phyloP scores from a whole-genome alignment of 495 filamentous ascomycete genomes.

The Aspergillus olivimuriae region DNA sequence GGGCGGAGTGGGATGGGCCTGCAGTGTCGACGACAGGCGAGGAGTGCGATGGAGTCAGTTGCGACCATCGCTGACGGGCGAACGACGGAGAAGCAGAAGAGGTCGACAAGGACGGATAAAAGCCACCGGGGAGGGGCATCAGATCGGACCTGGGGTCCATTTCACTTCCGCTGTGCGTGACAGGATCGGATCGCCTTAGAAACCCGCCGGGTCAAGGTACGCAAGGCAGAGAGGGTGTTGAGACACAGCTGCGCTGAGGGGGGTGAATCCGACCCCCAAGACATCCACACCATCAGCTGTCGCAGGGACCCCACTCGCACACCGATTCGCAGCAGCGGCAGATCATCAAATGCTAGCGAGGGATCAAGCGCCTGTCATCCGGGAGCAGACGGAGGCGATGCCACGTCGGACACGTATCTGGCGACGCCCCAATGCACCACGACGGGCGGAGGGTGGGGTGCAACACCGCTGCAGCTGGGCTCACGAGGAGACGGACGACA shows the following conservation, averaged over 20 bases:
- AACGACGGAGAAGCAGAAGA: constrained; percentile 17
- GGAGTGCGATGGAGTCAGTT: constrained; percentile 19
- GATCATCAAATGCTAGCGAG: constrained; percentile 1
- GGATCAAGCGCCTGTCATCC: constrained; percentile 3
- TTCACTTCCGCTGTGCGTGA: too few relatives aligned
- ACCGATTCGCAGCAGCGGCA: constrained; percentile 3
- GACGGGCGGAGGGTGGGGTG: too few relatives aligned
- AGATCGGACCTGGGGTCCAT: constrained; percentile 31
- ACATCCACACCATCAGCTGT: constrained; percentile 2
- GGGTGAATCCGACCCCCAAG: constrained; percentile 5
- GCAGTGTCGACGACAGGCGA: constrained; percentile 15
- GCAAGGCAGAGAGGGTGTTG: constrained; percentile 4
- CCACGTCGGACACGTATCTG: too few relatives aligned
- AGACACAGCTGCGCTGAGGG: background rate
- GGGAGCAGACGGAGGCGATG: too few relatives aligned
- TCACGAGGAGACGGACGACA: too few relatives aligned
- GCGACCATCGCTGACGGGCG: constrained; percentile 26
- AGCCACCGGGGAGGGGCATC: constrained; percentile 23
- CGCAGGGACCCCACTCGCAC: constrained; percentile 5
- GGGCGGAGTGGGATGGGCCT: constrained; percentile 16
- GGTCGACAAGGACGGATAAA: constrained; percentile 18
- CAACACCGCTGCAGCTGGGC: too few relatives aligned
- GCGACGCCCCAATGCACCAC: too few relatives aligned
- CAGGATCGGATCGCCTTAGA: constrained; percentile 3
- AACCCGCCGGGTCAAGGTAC: constrained; percentile 2